Evolutionary conservation across 2,329 filamentous ascomycete species (phyloP).

Genomic region (Thermothelomyces thermophilus): DNA sequence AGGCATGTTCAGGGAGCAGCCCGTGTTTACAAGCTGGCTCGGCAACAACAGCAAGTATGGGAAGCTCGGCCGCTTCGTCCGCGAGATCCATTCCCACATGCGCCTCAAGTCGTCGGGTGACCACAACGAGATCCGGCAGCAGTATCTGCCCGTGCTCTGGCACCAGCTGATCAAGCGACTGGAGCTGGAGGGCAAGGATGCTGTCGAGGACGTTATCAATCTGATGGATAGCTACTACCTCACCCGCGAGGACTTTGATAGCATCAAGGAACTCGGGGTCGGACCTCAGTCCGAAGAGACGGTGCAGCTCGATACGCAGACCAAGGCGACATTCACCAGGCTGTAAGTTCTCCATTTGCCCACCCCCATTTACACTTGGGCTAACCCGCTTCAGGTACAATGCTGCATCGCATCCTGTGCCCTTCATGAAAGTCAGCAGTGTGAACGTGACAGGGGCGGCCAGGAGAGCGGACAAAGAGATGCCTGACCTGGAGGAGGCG

Average conservation of each 20-base stretch:
- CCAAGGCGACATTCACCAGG: slow-evolving; percentile 85
- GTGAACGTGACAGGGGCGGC: slow-evolving; percentile 52
- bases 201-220: slow-evolving; percentile 75
- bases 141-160: slow-evolving; percentile 89
- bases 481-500: slow-evolving; percentile 91
- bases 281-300: slow-evolving; percentile 71
- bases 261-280: slow-evolving; percentile 83
- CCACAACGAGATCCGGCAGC: slow-evolving; percentile 86
- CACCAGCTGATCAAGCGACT: slow-evolving; percentile 68
- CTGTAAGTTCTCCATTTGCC: slow-evolving; percentile 49
- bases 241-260: slow-evolving; percentile 91
- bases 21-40: slow-evolving; percentile 81
- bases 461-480: slow-evolving; percentile 65
- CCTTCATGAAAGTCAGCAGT: slow-evolving; percentile 90
- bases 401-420: slow-evolving; percentile 73
- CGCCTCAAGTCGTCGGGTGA: slow-evolving; percentile 84
- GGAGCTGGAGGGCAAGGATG: slow-evolving; percentile 72
- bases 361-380: not conserved
- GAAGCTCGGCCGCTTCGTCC: slow-evolving; percentile 71
- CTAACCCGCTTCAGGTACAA: slow-evolving; percentile 61
- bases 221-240: slow-evolving; percentile 97
- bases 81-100: slow-evolving; percentile 97
- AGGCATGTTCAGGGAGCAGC: slow-evolving; percentile 66
- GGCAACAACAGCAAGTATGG: slow-evolving; percentile 87
- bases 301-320: slow-evolving; percentile 74